Evolutionary conservation across 1,284 basidiomycete species (phyloP), one percentile per base, ranked within the genome.

Genomic region (Leccinum cinnamomeum): DNA sequence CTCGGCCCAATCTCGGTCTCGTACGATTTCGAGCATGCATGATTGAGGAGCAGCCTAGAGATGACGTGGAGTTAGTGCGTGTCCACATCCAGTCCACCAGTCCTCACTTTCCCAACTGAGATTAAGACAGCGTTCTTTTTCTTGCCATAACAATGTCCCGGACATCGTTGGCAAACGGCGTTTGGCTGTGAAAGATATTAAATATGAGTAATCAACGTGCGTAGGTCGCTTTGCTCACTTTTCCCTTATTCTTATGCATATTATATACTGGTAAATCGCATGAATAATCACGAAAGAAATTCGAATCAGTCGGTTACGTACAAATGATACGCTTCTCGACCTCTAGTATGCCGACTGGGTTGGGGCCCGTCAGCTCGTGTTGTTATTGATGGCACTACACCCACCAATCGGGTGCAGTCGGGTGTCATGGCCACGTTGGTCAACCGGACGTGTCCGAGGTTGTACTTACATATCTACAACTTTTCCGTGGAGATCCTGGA

Each of bases 261-360:
- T 92, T 91, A 74, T 89, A 91, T 3, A 88, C 91, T 92, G 62
- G 8, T 33, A 33, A 33, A 25, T 46, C 28, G 11, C 10, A 57
- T 5, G 46, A 56, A 63, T 57, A 62, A 62, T 39, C 25, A 51
- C 16, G 18, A 18, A 18, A n/a, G 33, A n/a, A 20, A 37, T n/a
- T 37, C 41, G 10, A 11, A 20, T 28, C 7, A 12, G 39, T 33
- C 5, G 7, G 54, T 55, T 53, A 73, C 85, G 51, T 68, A 89
- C 91, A 86, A 60, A 91, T 83, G 56, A 92, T 84, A 25, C 89
- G 86, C 69, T 92, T 92, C 74, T 92, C 91, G 4, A 83, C 86
- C 30, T 62, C 86, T 79, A 25, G 72, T 75, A 44, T 87, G 89
- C 73, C 86, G 89, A 70, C 85, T 90, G 2, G 91, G 91, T 51